Percentiles rank a stretch among this genome's conserved stretches.
phyloP scores from a whole-genome alignment of 768 basidiomycete species.

The Hebeloma cylindrosporum region DNA sequence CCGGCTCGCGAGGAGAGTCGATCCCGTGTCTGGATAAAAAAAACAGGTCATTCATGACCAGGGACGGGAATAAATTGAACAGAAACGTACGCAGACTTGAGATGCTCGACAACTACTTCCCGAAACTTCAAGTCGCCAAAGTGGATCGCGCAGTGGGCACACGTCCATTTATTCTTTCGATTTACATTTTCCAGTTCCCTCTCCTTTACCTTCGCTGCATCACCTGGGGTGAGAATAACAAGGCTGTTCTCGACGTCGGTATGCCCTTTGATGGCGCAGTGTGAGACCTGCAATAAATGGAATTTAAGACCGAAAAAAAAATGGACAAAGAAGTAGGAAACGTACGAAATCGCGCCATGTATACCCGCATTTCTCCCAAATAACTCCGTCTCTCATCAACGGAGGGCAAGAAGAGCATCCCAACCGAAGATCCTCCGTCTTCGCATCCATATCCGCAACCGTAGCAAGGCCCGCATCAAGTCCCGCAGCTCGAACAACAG shows the following conservation, averaged over 20 bases:
- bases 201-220: not conserved
- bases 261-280: not conserved
- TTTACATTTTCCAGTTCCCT: not conserved
- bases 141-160: not conserved
- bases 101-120: not conserved
- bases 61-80: too few species aligned
- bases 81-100: not conserved
- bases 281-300: not conserved
- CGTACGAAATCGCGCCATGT: slow-evolving; percentile 2
- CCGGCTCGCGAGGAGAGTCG: not conserved
- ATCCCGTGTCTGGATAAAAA: not conserved
- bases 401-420: not conserved
- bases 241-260: not conserved
- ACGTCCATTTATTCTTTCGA: slow-evolving; percentile 1
- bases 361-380: not conserved
- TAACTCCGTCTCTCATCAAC: not conserved
- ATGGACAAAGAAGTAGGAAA: too few species aligned
- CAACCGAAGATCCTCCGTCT: not conserved
- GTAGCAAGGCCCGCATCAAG: not conserved
- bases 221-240: not conserved
- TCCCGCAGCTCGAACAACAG: not conserved
- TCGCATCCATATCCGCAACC: not conserved
- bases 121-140: not conserved
- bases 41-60: not conserved
- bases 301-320: not conserved